phyloP scores from a whole-genome alignment of 1,139 yeast genomes.

The Kodamaea sp. region DNA sequence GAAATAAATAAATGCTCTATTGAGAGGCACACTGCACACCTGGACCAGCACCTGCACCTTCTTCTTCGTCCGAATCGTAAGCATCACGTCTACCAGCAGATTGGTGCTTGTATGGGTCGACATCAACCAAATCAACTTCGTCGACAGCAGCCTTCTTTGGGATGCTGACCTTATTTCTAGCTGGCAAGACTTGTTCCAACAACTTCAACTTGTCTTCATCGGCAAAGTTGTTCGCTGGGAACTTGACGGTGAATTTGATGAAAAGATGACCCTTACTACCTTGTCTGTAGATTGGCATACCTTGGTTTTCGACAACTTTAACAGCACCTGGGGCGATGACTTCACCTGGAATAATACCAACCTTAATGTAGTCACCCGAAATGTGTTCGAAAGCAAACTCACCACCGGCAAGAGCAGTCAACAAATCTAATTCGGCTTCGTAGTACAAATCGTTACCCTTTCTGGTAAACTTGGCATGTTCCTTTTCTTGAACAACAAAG shows the following conservation, averaged over 20 bases:
- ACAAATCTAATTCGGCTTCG: constrained; percentile 83
- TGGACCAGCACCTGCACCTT: constrained; percentile 51
- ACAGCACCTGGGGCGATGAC: constrained; percentile 80
- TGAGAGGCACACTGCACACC: constrained; percentile 91
- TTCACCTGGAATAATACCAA: constrained; percentile 85
- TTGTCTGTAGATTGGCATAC: constrained; percentile 86
- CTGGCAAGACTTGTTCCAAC: constrained; percentile 64
- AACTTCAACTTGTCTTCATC: constrained; percentile 62
- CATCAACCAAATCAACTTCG: constrained; percentile 71
- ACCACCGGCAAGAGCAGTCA: constrained; percentile 97
- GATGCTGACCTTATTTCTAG: constrained; percentile 51
- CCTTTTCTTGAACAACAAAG: constrained; percentile 85
- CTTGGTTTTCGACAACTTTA: constrained; percentile 86
- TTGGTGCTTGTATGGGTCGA: constrained; percentile 60
- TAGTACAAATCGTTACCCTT: constrained; percentile 84
- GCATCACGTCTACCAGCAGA: constrained; percentile 49
- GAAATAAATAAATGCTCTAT: constrained; percentile 26
- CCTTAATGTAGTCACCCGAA: constrained; percentile 84
- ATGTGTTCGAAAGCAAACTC: constrained; percentile 80
- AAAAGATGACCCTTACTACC: constrained; percentile 75
- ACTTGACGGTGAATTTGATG: constrained; percentile 65
- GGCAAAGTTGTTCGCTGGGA: constrained; percentile 65
- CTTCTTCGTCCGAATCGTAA: constrained; percentile 67
- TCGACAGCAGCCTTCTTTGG: constrained; percentile 72
- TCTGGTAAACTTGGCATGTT: constrained; percentile 77